Evolutionary conservation across 495 filamentous ascomycete genomes (phyloP).

Genomic region (Hypomontagnella monticulosa): DNA sequence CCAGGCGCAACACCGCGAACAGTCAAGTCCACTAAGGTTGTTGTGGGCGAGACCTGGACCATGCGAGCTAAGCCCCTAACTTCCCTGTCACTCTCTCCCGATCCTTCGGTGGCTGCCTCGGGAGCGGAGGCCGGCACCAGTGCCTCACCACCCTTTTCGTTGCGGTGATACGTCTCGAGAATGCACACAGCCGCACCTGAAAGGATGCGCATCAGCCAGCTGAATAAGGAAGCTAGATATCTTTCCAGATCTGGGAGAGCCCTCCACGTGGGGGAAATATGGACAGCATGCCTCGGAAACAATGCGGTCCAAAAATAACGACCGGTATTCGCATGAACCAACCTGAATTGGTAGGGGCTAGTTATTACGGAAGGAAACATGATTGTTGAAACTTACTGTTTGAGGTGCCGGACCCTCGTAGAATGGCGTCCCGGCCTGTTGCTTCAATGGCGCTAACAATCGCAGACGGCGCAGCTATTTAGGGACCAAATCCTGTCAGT

Average conservation of each 20-base stretch:
- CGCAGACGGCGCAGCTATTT: conserved; percentile 78
- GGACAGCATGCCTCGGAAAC: conserved; percentile 10
- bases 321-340: conserved; percentile 25
- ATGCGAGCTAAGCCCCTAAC: conserved; percentile 82
- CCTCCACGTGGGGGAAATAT: neutral
- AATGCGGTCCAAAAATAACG: conserved; percentile 23
- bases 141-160: conserved; percentile 41
- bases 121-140: conserved; percentile 43
- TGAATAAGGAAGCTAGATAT: conserved; percentile 2
- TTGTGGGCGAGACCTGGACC: conserved; percentile 77
- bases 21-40: conserved; percentile 88
- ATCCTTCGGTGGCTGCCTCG: conserved; percentile 56
- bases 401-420: conserved; percentile 85
- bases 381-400: conserved; percentile 69
- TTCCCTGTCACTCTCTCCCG: conserved; percentile 52
- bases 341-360: neutral
- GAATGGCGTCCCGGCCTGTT: conserved; percentile 92
- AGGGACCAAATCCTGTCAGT: conserved; percentile 18
- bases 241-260: conserved; percentile 9
- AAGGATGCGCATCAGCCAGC: conserved; percentile 32
- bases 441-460: conserved; percentile 89
- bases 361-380: conserved; percentile 13
- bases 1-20: conserved; percentile 86
- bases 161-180: conserved; percentile 81
- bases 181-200: conserved; percentile 93